Evolutionary conservation across 2,329 filamentous ascomycete genomes (phyloP).

Genomic region (Pseudogymnoascus sp.): DNA sequence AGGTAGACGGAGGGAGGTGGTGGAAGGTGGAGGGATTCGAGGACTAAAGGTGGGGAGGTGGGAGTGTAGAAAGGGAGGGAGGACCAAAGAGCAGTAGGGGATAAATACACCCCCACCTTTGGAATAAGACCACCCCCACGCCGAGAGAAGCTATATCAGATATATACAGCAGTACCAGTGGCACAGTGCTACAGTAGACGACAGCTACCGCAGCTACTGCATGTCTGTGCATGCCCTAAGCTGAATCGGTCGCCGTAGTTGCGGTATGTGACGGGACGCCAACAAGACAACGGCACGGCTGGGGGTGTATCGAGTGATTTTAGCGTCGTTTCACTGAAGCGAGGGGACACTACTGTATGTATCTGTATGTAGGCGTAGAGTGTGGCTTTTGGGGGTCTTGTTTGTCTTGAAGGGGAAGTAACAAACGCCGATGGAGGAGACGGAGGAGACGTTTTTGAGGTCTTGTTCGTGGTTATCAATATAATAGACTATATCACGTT

Average conservation of each 20-base stretch:
- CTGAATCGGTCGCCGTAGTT: background rate
- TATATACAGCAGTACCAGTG: no score
- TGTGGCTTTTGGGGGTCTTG: background rate
- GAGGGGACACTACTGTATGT: background rate
- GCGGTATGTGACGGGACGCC: background rate
- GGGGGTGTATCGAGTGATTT: background rate
- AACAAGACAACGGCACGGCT: background rate
- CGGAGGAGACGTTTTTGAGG: background rate
- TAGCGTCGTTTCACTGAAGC: constrained; percentile 4
- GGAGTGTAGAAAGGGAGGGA: constrained; percentile 8
- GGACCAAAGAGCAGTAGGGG: background rate
- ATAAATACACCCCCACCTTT: background rate
- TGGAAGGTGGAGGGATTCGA: background rate
- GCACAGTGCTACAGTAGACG: background rate
- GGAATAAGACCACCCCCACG: background rate
- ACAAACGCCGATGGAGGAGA: background rate
- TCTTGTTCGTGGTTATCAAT: background rate
- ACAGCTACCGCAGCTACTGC: background rate
- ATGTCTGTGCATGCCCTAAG: background rate
- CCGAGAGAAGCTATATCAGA: background rate
- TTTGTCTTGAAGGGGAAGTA: background rate
- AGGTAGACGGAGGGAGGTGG: background rate
- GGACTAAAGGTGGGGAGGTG: constrained; percentile 4
- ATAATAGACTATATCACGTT: background rate
- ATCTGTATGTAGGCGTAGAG: background rate